Evolutionary conservation across 2,329 filamentous ascomycete species (phyloP).

Genomic region (Cryphonectria nitschkei): DNA sequence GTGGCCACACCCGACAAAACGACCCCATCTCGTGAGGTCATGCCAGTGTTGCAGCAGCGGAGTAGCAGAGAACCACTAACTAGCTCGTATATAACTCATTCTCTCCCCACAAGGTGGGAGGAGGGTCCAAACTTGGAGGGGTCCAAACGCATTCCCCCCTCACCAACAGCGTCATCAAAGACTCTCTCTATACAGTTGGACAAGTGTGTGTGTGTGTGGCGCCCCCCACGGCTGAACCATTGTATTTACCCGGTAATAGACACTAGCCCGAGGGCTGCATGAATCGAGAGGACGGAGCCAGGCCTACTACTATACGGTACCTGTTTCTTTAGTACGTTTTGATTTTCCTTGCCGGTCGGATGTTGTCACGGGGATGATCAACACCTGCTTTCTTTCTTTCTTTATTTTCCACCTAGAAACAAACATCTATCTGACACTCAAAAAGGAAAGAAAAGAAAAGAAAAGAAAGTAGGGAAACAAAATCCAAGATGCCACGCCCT

Average conservation of each 20-base stretch:
- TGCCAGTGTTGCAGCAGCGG: background rate
- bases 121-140: background rate
- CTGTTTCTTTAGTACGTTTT: background rate
- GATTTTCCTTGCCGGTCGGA: background rate
- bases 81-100: background rate
- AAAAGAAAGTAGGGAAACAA: no score
- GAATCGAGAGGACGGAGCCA: background rate
- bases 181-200: background rate
- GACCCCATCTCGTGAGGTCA: background rate
- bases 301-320: background rate
- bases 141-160: background rate
- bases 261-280: background rate
- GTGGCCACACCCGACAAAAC: background rate
- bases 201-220: background rate
- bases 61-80: background rate
- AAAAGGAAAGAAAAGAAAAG: background rate
- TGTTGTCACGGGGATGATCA: no score
- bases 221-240: background rate
- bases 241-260: background rate
- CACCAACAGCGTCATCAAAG: conserved; percentile 5
- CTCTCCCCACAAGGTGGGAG: conserved; percentile 15
- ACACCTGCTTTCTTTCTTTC: background rate
- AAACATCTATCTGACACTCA: background rate
- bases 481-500: conserved; percentile 40
- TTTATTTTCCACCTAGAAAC: background rate